Conservation (phyloP, 345 rosid species). For the Mangifera indica region DNA sequence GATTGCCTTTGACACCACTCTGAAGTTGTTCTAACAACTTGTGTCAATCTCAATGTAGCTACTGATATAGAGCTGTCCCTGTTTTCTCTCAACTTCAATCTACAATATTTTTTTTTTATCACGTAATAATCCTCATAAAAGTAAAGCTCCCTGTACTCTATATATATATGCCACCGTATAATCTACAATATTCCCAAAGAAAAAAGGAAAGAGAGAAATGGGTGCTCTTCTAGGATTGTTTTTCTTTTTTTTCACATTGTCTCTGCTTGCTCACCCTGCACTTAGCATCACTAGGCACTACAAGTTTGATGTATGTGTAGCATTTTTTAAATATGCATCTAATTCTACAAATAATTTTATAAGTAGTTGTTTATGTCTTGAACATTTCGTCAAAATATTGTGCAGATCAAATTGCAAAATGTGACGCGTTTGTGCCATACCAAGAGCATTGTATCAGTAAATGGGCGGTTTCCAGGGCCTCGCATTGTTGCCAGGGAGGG, state of each 20-base stretch:
- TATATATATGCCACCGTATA: not conserved
- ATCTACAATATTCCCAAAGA: not conserved
- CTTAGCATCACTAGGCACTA: conserved; percentile 64
- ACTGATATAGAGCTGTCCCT: not conserved
- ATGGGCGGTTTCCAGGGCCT: conserved; percentile 60
- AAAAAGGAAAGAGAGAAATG: conserved; percentile 15
- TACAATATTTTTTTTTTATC: too few species aligned
- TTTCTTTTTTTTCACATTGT: conserved; percentile 20
- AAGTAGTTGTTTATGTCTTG: too few species aligned
- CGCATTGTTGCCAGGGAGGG: conserved; percentile 53
- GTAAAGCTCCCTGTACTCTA: not conserved
- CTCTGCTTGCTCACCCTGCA: conserved; percentile 34
- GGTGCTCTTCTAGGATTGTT: conserved; percentile 29
- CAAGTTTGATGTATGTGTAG: conserved; percentile 55
- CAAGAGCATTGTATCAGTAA: conserved; percentile 56
- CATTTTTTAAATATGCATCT: not conserved
- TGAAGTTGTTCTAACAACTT: not conserved
- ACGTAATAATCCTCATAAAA: not conserved
- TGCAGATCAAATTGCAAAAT: conserved; percentile 42
- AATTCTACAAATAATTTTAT: not conserved
- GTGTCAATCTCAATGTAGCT: not conserved
- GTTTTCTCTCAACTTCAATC: too few species aligned
- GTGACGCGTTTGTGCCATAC: conserved; percentile 51
- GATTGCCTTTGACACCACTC: conserved; percentile 1
- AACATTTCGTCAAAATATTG: not conserved